These are phyloP conservation scores for Mediolabrus comicus DNA, from an alignment of 108 stramenopile genomes.

Conservation along the genomic window DNA sequence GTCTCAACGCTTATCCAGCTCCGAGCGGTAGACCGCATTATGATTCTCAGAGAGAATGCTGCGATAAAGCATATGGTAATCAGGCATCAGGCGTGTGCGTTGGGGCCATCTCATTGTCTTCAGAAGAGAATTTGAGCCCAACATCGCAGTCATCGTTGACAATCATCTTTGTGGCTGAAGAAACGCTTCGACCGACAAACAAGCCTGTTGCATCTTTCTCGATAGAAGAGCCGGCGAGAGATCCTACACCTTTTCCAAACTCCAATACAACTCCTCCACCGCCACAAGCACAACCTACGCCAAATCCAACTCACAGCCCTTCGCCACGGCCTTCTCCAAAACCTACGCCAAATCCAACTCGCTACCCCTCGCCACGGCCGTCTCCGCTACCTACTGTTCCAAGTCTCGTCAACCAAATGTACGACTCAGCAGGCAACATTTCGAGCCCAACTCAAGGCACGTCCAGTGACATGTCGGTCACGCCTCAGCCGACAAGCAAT, in stretches of 20 bases:
- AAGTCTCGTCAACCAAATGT: too few species aligned
- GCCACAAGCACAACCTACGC: too few species aligned
- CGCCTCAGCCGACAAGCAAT: too few species aligned
- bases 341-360: neutral
- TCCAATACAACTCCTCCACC: too few species aligned
- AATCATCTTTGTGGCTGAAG: neutral
- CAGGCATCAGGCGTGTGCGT: constrained; percentile 18
- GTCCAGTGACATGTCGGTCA: too few species aligned
- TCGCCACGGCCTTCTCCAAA: too few species aligned
- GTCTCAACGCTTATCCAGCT: neutral
- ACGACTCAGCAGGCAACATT: too few species aligned
- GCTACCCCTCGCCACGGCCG: too few species aligned
- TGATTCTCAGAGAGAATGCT: constrained; percentile 8
- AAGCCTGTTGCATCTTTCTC: neutral
- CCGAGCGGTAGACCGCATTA: constrained; percentile 16
- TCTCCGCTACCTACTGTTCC: too few species aligned
- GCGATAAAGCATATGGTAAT: constrained; percentile 7
- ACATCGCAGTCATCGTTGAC: too few species aligned
- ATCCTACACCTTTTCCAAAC: constrained; percentile 10
- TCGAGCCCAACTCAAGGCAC: too few species aligned
- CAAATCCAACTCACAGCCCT: constrained; percentile 6
- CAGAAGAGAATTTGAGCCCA: too few species aligned
- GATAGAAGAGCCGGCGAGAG: neutral
- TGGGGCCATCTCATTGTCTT: neutral
- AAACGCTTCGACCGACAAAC: neutral